Conservation (phyloP, 371 early-diverging fungal genomes). For the Globomyces sp. region DNA sequence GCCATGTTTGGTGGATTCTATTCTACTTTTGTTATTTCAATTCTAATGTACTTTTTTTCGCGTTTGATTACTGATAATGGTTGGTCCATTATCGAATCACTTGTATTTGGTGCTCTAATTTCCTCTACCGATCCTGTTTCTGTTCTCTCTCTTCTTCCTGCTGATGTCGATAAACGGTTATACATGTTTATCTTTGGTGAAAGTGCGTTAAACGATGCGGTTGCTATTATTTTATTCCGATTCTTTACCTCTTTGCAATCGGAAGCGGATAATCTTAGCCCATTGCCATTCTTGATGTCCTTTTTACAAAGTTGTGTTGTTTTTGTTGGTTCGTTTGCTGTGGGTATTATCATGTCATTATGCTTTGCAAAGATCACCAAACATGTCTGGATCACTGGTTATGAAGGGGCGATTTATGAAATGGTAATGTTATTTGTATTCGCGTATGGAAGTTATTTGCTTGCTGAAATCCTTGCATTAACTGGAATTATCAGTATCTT, state of each 20-base stretch:
- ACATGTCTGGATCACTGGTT: constrained; percentile 40
- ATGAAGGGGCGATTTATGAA: constrained; percentile 46
- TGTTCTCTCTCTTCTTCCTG: constrained; percentile 51
- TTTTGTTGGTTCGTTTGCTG: constrained; percentile 44
- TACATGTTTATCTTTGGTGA: constrained; percentile 62
- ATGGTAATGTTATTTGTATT: constrained; percentile 49
- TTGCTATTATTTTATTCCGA: constrained; percentile 53
- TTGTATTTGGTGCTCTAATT: constrained; percentile 52
- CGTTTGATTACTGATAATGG: constrained; percentile 29
- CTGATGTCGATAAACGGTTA: constrained; percentile 44
- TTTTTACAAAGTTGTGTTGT: constrained; percentile 44
- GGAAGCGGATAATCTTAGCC: constrained; percentile 19
- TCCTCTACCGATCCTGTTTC: constrained; percentile 59
- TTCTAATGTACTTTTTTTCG: constrained; percentile 50
- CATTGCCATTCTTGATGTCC: constrained; percentile 41
- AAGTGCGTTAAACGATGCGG: constrained; percentile 57
- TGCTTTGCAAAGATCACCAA: constrained; percentile 52
- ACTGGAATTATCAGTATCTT: constrained; percentile 57
- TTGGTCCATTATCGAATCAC: constrained; percentile 49
- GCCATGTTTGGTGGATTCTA: constrained; percentile 55
- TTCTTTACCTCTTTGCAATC: constrained; percentile 43
- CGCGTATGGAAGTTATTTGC: constrained; percentile 51
- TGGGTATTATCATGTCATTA: constrained; percentile 44
- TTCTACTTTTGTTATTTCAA: constrained; percentile 49
- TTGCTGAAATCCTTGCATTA: constrained; percentile 45